Base-by-base conservation (phyloP, 345 rosid genomes). In the Stellera chamaejasme region DNA sequence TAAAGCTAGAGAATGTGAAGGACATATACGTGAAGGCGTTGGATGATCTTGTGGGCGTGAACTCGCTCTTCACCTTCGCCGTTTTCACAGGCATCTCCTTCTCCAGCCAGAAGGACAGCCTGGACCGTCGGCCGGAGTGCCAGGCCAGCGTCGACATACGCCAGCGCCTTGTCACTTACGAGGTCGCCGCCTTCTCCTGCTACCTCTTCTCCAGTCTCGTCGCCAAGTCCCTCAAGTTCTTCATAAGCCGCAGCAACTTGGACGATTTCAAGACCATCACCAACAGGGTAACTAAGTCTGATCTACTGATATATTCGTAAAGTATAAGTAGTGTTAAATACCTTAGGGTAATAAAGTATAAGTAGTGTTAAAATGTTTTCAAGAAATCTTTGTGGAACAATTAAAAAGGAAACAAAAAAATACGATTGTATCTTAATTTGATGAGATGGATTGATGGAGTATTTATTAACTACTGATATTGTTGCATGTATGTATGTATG, bases 1-100 rank as follows among this genome's bases (percentile, higher is more conserved):
- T 32, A 32, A 32, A 32, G 39, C 39, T 54, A 3, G 5, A 27
- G 12, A 26, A 45, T 25, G 27, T 57, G 13, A 23, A 43, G 12
- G 13, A 27, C 2, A 10, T 58, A 25, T 39, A 62, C 19, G 49
- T 36, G 27, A 61, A 15, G 43, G 77, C 66, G 10, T 59, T 74
- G 32, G 69, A 69, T 12, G 76, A 71, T 64, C 65, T 77, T 3
- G 82, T 77, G 45, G 62, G 28, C 14, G 77, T 70, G 11, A 73
- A 73, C 63, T 58, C 73, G 5, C 66, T 67, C 66, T 70, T 77
- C 81, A 69, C 76, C 2, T 39, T 58, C 11, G 78, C 81, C 5
- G 69, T 73, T 13, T 77, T 77, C 59, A 53, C 71, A 42, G 77
- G 82, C 10, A 50, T 78, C 3, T 63, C 79, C 10, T 1, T 69